phyloP scores from a whole-genome alignment of 352 stramenopile species.

The Thalassiosira gravida region DNA sequence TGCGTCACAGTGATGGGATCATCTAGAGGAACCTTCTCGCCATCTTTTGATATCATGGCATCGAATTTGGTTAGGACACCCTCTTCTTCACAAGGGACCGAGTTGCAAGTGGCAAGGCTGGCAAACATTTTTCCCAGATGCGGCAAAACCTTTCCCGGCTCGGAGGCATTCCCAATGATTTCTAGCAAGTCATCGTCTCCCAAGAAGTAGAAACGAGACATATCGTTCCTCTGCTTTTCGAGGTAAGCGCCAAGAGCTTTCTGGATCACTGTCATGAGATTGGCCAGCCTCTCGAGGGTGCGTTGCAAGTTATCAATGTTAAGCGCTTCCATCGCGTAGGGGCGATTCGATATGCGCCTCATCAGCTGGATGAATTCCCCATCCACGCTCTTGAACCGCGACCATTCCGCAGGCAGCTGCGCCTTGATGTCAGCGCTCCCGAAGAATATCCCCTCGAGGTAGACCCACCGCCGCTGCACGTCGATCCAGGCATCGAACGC shows the following conservation, averaged over 20 bases:
- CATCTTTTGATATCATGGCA: conserved; percentile 97
- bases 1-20: conserved; percentile 90
- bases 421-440: conserved; percentile 91
- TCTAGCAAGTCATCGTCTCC: conserved; percentile 99
- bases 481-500: conserved; percentile 96
- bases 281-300: conserved; percentile 83
- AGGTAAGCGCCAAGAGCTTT: conserved; percentile 99
- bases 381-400: conserved; percentile 88
- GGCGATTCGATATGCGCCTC: conserved; percentile 93
- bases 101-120: conserved; percentile 88
- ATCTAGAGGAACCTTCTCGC: conserved; percentile 91
- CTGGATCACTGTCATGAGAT: conserved; percentile 99
- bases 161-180: conserved; percentile 99
- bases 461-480: conserved; percentile 91
- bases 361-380: conserved; percentile 87
- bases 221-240: conserved; percentile 94
- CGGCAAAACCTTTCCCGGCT: conserved; percentile 96
- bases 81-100: conserved; percentile 68
- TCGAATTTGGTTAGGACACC: conserved; percentile 82
- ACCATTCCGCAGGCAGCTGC: conserved; percentile 91
- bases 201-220: conserved; percentile 99
- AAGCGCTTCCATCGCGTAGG: conserved; percentile 93
- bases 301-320: conserved; percentile 87
- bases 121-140: conserved; percentile 99
- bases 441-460: conserved; percentile 94